These are phyloP conservation scores for Ganoderma sinense DNA, from an alignment of 1,284 basidiomycete species.

Conservation along the genomic window DNA sequence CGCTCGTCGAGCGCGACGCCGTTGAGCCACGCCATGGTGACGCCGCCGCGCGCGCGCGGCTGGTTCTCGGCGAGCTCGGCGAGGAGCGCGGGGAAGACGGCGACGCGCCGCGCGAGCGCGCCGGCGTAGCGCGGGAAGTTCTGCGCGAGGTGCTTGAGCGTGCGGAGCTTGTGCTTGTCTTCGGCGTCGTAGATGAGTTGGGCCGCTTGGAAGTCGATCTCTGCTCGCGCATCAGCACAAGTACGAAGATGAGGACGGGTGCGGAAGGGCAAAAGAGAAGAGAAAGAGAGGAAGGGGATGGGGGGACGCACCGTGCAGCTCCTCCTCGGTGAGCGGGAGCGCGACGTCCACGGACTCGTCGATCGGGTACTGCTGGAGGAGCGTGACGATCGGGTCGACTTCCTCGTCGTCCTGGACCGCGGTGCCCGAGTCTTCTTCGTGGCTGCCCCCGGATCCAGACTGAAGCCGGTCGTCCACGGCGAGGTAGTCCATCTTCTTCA, in stretches of 20 bases:
- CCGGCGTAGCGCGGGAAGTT: slow-evolving; percentile 89
- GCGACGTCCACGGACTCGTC: slow-evolving; percentile 58
- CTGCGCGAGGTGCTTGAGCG: slow-evolving; percentile 79
- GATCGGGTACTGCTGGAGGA: slow-evolving; percentile 65
- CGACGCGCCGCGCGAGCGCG: slow-evolving; percentile 72
- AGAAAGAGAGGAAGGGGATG: too few species aligned
- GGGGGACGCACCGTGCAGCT: slow-evolving; percentile 57
- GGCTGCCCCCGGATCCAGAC: slow-evolving; percentile 21
- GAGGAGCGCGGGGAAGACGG: slow-evolving; percentile 56
- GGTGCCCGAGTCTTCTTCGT: slow-evolving; percentile 1
- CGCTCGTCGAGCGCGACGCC: slow-evolving; percentile 68
- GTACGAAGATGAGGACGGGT: neutral
- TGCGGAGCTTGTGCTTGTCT: slow-evolving; percentile 47
- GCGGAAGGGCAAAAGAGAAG: neutral
- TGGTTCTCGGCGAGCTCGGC: slow-evolving; percentile 69
- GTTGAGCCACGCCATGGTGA: slow-evolving; percentile 80
- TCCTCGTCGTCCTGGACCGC: slow-evolving; percentile 36
- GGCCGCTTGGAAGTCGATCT: slow-evolving; percentile 77
- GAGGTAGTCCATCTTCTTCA: slow-evolving; percentile 98
- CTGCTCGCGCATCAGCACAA: slow-evolving; percentile 41
- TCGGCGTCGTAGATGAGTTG: slow-evolving; percentile 74
- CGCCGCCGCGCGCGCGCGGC: slow-evolving; percentile 58
- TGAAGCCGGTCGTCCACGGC: slow-evolving; percentile 85
- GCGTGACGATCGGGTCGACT: slow-evolving; percentile 53
- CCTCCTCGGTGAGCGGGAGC: slow-evolving; percentile 67